Conservation (phyloP, 2,329 filamentous ascomycete genomes). For the Uncinocarpus reesii region DNA sequence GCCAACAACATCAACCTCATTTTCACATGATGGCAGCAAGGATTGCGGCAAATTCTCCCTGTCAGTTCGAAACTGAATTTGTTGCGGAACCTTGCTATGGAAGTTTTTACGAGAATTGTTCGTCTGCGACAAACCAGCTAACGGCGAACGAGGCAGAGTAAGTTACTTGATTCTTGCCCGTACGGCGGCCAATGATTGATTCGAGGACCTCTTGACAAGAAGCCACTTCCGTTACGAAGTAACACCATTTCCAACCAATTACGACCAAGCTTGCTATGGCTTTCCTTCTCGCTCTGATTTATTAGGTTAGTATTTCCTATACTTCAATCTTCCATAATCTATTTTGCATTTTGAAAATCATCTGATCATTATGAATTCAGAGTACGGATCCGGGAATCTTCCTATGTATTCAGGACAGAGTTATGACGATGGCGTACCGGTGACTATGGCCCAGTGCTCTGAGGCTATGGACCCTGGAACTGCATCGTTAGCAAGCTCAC, state of each 20-base stretch:
- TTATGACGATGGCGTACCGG: slow-evolving; percentile 2
- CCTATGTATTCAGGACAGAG: slow-evolving; percentile 3
- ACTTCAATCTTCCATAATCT: no score
- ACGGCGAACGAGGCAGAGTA: slow-evolving; percentile 1
- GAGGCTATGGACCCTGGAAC: slow-evolving; percentile 3
- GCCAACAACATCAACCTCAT: not conserved
- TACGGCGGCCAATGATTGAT: not conserved
- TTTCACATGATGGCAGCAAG: slow-evolving; percentile 7
- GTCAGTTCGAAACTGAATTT: slow-evolving; percentile 5
- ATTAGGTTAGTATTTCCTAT: slow-evolving; percentile 9
- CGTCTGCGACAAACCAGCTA: not conserved
- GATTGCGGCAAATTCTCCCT: not conserved
- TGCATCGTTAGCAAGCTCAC: slow-evolving; percentile 1
- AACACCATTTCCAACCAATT: not conserved
- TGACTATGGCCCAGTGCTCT: slow-evolving; percentile 1
- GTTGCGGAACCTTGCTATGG: not conserved
- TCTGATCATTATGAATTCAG: slow-evolving; percentile 6
- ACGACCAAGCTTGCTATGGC: not conserved
- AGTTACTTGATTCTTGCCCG: not conserved
- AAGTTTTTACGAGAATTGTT: not conserved
- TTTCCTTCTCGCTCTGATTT: slow-evolving; percentile 6
- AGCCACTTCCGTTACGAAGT: slow-evolving; percentile 8
- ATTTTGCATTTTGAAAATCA: not conserved
- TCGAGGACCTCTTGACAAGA: not conserved
- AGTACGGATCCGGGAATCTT: slow-evolving; percentile 7